Base-by-base conservation (phyloP, 352 stramenopile genomes). In the Pythium volutum region DNA sequence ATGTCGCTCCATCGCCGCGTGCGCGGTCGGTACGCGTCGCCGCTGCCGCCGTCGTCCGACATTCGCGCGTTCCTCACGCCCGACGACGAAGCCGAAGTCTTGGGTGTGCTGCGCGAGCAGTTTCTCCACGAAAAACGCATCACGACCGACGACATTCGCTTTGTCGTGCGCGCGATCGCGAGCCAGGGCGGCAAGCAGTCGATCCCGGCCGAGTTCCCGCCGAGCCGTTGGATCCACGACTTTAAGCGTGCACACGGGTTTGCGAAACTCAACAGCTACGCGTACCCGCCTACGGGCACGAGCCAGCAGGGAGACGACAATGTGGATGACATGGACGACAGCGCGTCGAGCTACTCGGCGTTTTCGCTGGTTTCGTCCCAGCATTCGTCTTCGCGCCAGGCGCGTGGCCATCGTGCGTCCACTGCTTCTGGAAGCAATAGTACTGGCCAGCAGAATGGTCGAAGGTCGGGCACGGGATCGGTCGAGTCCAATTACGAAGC, bases 1-100 rank as follows among this genome's bases (percentile, higher is more conserved):
- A 69, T 77, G 68, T 82, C 76, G 46, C 76, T 89, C 23, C 73
- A 88, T 38, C 81, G 79, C 22, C 72, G 82, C 56, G 77, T 89
- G 42, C 79, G 77, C 11, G 63, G 69, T 20, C 58, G 69, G 36
- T 67, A 70, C 56, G 49, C 43, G 41, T 59, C 62, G 26, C 50
- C 34, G 14, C 47, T 61, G 31, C 56, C 62, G 36, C 53, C 62
- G 34, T 58, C 54, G 18, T 43, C 39, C 25, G 58, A 66, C 16
- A 55, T 59, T 31, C 48, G 42, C 23, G 73, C 61, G 25, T 63
- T 77, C 39, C 68, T 90, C 55, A 74, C 76, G 31, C 64, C 68
- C n/a, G 68, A 74, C 49, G 68, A 85, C 26, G 80, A 87, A 59
- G 68, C 75, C 27, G 80, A 88, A 42, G 66, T 73, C 9, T 54